Conservation (phyloP, 2,329 filamentous ascomycete species). For the Aspergillus latus region DNA sequence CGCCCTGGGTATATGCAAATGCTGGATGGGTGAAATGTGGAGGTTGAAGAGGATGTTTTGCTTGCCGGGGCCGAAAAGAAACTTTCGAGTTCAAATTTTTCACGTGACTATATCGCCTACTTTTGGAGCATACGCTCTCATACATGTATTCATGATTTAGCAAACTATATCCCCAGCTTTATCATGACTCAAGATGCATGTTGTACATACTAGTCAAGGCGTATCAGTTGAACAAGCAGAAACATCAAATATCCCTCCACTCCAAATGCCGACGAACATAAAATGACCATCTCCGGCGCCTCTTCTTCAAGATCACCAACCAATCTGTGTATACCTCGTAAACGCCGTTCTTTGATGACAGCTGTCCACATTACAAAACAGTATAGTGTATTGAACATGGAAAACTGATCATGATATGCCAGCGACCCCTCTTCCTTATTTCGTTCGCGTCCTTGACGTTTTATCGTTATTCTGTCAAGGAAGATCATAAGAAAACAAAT, state of each 20-base stretch:
- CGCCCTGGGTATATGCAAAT: background rate
- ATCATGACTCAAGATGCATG: background rate
- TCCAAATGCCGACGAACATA: background rate
- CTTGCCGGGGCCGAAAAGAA: conserved; percentile 25
- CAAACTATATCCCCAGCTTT: background rate
- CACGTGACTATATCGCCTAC: conserved; percentile 14
- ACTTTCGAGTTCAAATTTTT: conserved; percentile 22
- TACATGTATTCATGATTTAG: background rate
- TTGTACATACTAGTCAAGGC: too few relatives aligned
- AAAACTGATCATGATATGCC: background rate
- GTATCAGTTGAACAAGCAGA: too few relatives aligned
- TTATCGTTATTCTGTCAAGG: background rate
- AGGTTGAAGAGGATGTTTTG: conserved; percentile 12
- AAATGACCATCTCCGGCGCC: background rate
- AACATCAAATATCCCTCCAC: background rate
- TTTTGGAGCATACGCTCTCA: background rate
- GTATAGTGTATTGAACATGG: conserved; percentile 11
- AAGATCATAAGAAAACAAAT: conserved; percentile 1
- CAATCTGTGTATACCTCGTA: conserved; percentile 27
- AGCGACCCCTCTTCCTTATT: background rate
- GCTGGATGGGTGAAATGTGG: conserved; percentile 22
- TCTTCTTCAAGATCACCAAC: background rate
- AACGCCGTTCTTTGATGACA: conserved; percentile 23
- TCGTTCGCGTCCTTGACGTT: background rate
- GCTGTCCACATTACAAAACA: conserved; percentile 15